Conservation (phyloP, 179 eudicot species). For the Pouteria campechiana region DNA sequence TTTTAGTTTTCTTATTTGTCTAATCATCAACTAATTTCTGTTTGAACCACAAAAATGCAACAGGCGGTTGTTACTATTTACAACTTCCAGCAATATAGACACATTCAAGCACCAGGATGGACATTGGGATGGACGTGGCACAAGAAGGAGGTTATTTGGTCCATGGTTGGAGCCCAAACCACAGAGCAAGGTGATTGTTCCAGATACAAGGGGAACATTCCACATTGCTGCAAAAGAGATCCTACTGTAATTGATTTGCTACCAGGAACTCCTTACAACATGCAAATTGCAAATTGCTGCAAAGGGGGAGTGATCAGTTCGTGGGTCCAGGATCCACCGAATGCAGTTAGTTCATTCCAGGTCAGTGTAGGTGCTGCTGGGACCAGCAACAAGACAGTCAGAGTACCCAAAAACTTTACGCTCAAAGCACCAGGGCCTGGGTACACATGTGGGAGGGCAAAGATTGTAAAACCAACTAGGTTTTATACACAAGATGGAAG, state of each 20-base stretch:
- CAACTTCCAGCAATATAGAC: conserved; percentile 61
- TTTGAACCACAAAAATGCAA: no score
- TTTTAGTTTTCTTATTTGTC: no score
- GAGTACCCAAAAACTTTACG: conserved; percentile 43
- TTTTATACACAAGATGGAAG: conserved; percentile 31
- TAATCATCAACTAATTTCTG: no score
- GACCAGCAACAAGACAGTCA: conserved; percentile 47
- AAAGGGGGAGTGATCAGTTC: conserved; percentile 63
- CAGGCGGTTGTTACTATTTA: conserved; percentile 58
- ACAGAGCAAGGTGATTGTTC: conserved; percentile 77
- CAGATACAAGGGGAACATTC: conserved; percentile 30
- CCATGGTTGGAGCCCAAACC: conserved; percentile 42
- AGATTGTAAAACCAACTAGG: conserved; percentile 35
- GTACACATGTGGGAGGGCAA: conserved; percentile 65
- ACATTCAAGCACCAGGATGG: conserved; percentile 76
- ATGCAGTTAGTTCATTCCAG: conserved; percentile 48
- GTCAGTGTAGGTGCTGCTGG: conserved; percentile 57
- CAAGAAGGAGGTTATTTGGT: conserved; percentile 60
- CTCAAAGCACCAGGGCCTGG: conserved; percentile 51
- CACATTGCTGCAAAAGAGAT: conserved; percentile 45
- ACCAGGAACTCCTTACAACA: conserved; percentile 54
- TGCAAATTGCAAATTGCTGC: conserved; percentile 68
- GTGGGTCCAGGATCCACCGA: conserved; percentile 41
- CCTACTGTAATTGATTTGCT: conserved; percentile 54
- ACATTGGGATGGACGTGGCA: conserved; percentile 75